Evolutionary conservation across 176 grass and related monocot species (phyloP), one percentile per base, ranked within the genome.

Genomic region (Triticum urartu): DNA sequence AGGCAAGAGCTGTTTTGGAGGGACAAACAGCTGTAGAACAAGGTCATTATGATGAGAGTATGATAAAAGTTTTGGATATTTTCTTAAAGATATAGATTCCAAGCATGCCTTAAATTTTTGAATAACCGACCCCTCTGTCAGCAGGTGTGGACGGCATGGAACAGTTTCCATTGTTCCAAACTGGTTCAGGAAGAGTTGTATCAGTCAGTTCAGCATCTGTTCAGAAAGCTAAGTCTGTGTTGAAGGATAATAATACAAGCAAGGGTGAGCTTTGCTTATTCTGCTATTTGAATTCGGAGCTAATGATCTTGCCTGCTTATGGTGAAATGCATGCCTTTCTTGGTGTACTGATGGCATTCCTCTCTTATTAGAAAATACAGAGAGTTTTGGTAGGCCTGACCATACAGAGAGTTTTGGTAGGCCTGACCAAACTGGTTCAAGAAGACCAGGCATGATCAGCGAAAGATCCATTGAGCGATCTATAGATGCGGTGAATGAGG

Each of bases 1-100:
- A 87, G 83, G 85, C 89, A 47, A 95, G 21, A 62, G 11, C 85
- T 76, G 65, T 92, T 88, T 77, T 98, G 68, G 89, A 87, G 47
- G 87, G 58, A 59, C 81, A 66, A 82, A 86, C 56, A 28, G 58
- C 43, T 54, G 20, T 25, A 68, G 79, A 65, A 52, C 82, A 61
- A 83, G 60, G 77, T 89, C 26, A 50, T 26, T 68, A 20, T 87
- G 82, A 79, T 68, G n/a, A 81, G 58, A 78, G 58, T 34, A 77
- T 21, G 10, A 47, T 63, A 65, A 38, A 30, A 28, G 30, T 69
- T 39, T 24, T 78, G 54, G 33, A 71, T 64, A 30, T 79, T 87
- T 75, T 2, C 1, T 13, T 17, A 42, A 54, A 0, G 50, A 59
- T 72, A 85, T 62, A 25, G 28, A 47, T 54, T 54, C 50, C 11